These are phyloP conservation scores for Colletotrichum sp. DNA, from an alignment of 2,329 filamentous ascomycete species.

Conservation along the genomic window DNA sequence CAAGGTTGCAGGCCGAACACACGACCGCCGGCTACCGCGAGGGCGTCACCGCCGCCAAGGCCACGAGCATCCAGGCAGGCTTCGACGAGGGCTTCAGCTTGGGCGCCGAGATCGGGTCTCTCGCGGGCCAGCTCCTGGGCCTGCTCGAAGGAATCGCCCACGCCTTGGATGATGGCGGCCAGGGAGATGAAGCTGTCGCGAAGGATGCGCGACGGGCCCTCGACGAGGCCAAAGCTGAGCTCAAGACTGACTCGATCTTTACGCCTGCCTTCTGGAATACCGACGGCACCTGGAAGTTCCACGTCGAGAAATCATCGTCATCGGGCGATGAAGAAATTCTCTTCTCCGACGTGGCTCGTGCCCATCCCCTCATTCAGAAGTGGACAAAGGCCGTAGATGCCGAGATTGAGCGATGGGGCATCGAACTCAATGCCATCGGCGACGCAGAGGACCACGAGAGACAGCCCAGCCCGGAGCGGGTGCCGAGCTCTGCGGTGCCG, in stretches of 20 bases:
- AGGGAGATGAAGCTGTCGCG: slow-evolving; percentile 24
- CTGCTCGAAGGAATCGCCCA: slow-evolving; percentile 73
- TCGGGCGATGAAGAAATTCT: slow-evolving; percentile 46
- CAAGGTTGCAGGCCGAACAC: slow-evolving; percentile 76
- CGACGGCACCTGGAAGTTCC: slow-evolving; percentile 75
- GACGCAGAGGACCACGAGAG: slow-evolving; percentile 35
- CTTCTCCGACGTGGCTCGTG: slow-evolving; percentile 67
- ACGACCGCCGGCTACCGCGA: slow-evolving; percentile 90
- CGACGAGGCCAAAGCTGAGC: slow-evolving; percentile 58
- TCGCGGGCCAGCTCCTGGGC: slow-evolving; percentile 77
- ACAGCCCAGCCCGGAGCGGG: slow-evolving; percentile 30
- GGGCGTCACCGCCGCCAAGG: slow-evolving; percentile 79
- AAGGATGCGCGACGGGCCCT: slow-evolving; percentile 35
- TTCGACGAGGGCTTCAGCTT: slow-evolving; percentile 92
- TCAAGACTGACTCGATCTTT: slow-evolving; percentile 69
- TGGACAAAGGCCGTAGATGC: slow-evolving; percentile 55
- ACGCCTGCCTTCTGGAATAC: slow-evolving; percentile 68
- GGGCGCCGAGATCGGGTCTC: slow-evolving; percentile 79
- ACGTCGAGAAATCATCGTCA: slow-evolving; percentile 43
- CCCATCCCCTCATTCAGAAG: slow-evolving; percentile 70
- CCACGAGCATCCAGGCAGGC: slow-evolving; percentile 77
- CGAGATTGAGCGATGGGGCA: slow-evolving; percentile 36
- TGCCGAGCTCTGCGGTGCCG: slow-evolving; percentile 25
- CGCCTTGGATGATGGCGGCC: slow-evolving; percentile 40
- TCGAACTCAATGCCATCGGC: slow-evolving; percentile 32